These are phyloP conservation scores for Leucaena leucocephala DNA, from an alignment of 306 rosid genomes.

Conservation along the genomic window DNA sequence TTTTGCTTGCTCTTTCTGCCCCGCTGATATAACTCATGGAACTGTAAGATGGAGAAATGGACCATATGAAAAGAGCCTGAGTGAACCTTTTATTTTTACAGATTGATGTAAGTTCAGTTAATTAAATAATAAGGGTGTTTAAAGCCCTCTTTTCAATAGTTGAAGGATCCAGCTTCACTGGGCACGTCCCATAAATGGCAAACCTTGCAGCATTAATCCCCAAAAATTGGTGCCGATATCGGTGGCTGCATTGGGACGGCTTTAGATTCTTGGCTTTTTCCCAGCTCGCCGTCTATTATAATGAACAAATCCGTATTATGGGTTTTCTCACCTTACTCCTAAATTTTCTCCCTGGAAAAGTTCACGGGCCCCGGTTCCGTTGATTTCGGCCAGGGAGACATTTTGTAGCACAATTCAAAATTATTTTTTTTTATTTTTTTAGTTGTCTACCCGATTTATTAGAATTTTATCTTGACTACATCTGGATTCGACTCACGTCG, in stretches of 20 bases:
- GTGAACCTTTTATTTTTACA: background rate
- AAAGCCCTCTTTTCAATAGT: no score
- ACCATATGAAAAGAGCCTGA: background rate
- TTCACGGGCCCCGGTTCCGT: background rate
- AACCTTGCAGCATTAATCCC: no score
- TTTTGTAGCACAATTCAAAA: no score
- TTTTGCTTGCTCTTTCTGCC: background rate
- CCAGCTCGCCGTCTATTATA: no score
- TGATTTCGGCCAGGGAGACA: background rate
- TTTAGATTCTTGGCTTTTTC: background rate
- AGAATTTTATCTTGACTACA: no score
- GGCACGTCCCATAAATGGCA: no score
- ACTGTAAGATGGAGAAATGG: background rate
- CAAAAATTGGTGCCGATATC: background rate
- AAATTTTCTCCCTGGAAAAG: background rate
- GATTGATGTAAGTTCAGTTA: background rate
- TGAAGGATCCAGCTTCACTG: no score
- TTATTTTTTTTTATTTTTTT: no score
- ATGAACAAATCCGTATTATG: background rate
- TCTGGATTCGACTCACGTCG: no score
- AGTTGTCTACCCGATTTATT: no score
- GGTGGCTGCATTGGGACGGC: background rate
- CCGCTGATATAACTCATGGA: background rate
- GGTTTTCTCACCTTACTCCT: background rate
- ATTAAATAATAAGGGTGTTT: background rate